These are phyloP conservation scores for Pyrus hybrid DNA, from an alignment of 331 rosid species.

Conservation along the genomic window DNA sequence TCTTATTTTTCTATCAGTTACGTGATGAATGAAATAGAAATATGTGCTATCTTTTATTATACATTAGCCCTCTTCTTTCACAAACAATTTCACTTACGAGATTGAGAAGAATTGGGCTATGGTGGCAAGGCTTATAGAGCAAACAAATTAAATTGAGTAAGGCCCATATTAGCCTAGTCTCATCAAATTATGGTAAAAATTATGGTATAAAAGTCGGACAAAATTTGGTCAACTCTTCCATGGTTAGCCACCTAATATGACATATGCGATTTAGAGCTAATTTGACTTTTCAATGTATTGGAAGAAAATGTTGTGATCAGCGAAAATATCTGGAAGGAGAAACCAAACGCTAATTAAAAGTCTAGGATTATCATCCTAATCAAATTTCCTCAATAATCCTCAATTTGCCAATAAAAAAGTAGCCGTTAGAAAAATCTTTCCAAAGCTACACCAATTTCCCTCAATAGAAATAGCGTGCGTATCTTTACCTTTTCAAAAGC, in stretches of 20 bases:
- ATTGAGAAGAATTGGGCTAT: neutral
- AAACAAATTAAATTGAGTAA: neutral
- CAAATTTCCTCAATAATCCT: neutral
- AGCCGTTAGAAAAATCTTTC: conserved; percentile 29
- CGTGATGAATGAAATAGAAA: no score
- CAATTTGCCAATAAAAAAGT: neutral
- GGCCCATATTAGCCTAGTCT: neutral
- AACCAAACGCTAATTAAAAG: neutral
- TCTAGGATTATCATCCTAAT: neutral
- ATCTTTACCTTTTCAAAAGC: neutral
- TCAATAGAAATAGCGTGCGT: neutral
- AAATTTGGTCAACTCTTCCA: neutral
- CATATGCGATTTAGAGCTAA: neutral
- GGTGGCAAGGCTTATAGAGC: neutral
- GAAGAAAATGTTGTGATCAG: neutral
- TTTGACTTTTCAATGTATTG: no score
- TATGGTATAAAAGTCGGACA: neutral
- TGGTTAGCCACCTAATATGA: neutral
- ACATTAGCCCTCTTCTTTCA: neutral
- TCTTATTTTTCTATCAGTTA: no score
- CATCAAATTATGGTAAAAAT: neutral
- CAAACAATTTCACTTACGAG: neutral
- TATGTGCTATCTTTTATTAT: no score
- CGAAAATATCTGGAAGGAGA: neutral
- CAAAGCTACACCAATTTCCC: neutral